Evolutionary conservation across 148 eudicot species (phyloP).

Genomic region (Rhododendron kiyosumense): DNA sequence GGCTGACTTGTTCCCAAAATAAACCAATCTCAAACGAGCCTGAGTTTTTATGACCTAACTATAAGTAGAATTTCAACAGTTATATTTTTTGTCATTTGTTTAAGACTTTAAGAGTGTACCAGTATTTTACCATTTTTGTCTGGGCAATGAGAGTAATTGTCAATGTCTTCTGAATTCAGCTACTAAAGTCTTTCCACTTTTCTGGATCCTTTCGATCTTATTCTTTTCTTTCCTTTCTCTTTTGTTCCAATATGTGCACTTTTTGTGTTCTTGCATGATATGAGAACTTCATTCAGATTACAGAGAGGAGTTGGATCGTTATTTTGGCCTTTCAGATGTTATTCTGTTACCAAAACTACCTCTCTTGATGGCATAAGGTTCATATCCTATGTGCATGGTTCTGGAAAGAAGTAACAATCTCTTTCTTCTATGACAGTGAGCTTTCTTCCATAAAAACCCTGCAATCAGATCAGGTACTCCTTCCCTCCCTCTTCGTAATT

Average conservation of each 20-base stretch:
- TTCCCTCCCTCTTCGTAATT: not conserved
- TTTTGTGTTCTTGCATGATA: not conserved
- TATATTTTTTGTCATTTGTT: too few species aligned
- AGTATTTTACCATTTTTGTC: too few species aligned
- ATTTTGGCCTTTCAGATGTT: not conserved
- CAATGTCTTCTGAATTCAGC: not conserved
- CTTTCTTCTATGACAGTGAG: not conserved
- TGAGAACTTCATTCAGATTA: not conserved
- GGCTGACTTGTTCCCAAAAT: not conserved
- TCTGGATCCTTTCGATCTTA: not conserved
- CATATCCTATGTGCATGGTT: not conserved
- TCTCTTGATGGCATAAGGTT: not conserved
- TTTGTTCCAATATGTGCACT: not conserved
- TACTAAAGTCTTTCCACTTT: not conserved
- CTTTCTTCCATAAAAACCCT: not conserved
- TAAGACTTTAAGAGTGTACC: too few species aligned
- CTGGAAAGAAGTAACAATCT: not conserved
- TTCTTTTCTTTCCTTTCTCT: not conserved
- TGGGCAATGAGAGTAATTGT: not conserved
- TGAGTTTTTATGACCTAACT: not conserved
- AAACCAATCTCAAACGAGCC: not conserved
- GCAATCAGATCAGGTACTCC: not conserved
- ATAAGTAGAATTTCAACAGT: not conserved
- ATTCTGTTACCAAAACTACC: not conserved
- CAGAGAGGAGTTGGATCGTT: not conserved